These are phyloP conservation scores for Aspergillus sclerotiicarbonarius DNA, from an alignment of 495 filamentous ascomycete genomes.

Conservation along the genomic window DNA sequence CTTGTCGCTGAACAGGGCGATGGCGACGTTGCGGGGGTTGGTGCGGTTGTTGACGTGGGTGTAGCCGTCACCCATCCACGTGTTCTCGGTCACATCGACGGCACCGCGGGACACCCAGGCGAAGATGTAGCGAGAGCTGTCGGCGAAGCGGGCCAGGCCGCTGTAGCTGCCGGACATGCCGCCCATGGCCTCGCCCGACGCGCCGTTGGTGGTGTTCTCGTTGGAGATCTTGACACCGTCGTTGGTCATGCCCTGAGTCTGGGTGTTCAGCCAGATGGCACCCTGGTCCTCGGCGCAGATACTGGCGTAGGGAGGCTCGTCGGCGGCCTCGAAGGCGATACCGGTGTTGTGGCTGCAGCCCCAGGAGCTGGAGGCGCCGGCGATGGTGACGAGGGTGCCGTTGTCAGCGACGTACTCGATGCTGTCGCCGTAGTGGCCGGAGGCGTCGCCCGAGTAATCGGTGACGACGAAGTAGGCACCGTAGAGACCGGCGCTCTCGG, in stretches of 20 bases:
- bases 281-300: conserved; percentile 57
- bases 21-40: conserved; percentile 51
- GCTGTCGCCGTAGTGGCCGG: conserved; percentile 54
- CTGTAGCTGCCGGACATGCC: conserved; percentile 56
- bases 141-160: conserved; percentile 44
- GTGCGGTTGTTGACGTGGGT: conserved; percentile 46
- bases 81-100: conserved; percentile 44
- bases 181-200: conserved; percentile 52
- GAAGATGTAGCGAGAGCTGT: conserved; percentile 47
- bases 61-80: conserved; percentile 52
- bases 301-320: conserved; percentile 48
- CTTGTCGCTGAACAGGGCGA: conserved; percentile 47
- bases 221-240: conserved; percentile 53
- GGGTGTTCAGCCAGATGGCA: conserved; percentile 57
- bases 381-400: conserved; percentile 42
- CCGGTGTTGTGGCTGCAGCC: conserved; percentile 60
- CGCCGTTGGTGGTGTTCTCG: conserved; percentile 56
- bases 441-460: conserved; percentile 47
- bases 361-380: conserved; percentile 47
- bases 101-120: conserved; percentile 53
- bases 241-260: conserved; percentile 47
- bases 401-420: conserved; percentile 49
- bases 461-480: conserved; percentile 57
- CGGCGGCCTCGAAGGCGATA: conserved; percentile 54
- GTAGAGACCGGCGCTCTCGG: conserved; percentile 46